Evolutionary conservation across 2,329 filamentous ascomycete genomes (phyloP), one percentile per base, ranked within the genome.

Genomic region (Dryadomyces quercus-mongolicae): DNA sequence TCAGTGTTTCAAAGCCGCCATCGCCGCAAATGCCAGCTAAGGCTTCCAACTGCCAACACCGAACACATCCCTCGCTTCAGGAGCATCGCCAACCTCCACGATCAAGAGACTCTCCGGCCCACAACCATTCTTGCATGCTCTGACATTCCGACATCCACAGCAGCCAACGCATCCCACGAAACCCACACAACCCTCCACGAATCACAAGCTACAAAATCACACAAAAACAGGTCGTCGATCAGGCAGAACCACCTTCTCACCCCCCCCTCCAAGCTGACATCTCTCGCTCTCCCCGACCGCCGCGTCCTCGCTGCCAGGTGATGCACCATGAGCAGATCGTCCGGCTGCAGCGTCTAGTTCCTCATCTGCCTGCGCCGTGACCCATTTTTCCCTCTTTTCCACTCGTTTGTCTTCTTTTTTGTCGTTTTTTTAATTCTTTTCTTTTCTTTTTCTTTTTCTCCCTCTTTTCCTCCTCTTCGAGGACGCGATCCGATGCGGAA

Each of bases 401-500:
- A 12, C 5, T 43, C 40, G 40, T 16, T 18, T n/a, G 7, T 44
- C 46, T 31, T 48, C 5, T 12, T 31, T 48, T 20, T 34, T 2
- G 20, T 20, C 45, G 18, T 20, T 20, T 10, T 20, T 13, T 47
- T 47, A 21, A 13, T 20, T 47, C 13, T 21, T 21, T 22, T 13
- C 18, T 47, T 21, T 21, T 49, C 36, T 49, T 36, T 16, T 21
- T 36, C 22, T 21, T 49, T n/a, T 48, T 34, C 46, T 49, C 25
- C 22, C 4, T 9, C 31, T 34, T 36, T 21, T 34, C 31, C 25
- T 20, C 22, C 40, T 31, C 43, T n/a, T 40, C 45, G 42, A 47
- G 18, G 38, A 49, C 47, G 47, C 47, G 47, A 49, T 12, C 31
- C 31, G 25, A 38, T 51, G 68, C 75, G 76, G 75, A 67, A 80